Evolutionary conservation across 306 rosid genomes (phyloP), one percentile per base, ranked within the genome.

Genomic region (Cicer chorassanicum): DNA sequence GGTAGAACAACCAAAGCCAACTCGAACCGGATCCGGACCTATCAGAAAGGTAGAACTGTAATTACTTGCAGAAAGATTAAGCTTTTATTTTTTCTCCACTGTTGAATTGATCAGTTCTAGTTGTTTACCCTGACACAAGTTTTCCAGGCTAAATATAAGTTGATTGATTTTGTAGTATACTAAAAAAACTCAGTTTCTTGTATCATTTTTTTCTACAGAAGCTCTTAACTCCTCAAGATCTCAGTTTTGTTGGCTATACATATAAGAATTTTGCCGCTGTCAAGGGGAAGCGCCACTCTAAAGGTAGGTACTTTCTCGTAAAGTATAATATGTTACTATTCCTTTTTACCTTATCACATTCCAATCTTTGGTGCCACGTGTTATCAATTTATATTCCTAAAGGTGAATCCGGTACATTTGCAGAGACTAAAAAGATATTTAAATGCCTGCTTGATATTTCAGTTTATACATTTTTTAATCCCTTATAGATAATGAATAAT

Each of bases 191-290:
- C 36, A 48, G 40, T 79, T 79, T 67, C 56, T 48, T 61, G 5
- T 66, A 67, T 46, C 56, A 34, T 56, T 59, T 49, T 75, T 71
- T 44, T 77, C 65, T 34, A 55, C 84, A 93, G 98, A 89, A 59
- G 80, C 74, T 88, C 80, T 48, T 93, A 87, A 89, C 92, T 83
- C 78, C 96, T 54, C 88, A 89, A 82, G 97, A 93, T 89, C 94
- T 93, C 67, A 93, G 82, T 85, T 93, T 93, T 82, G 98, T 93
- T 84, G 98, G 98, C 63, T 93, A 93, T 83, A 91, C 98, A 39
- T 93, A 91, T 82, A 93, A 93, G 86, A 89, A 93, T 62, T 93
- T 93, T 72, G 97, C 93, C 21, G 98, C 97, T 59, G 86, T 91
- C 78, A 91, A 91, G 80, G 97, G 96, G 53, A 72, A 67, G 42